phyloP scores from a whole-genome alignment of 2,329 filamentous ascomycete genomes.

The Hortaea sp. region DNA sequence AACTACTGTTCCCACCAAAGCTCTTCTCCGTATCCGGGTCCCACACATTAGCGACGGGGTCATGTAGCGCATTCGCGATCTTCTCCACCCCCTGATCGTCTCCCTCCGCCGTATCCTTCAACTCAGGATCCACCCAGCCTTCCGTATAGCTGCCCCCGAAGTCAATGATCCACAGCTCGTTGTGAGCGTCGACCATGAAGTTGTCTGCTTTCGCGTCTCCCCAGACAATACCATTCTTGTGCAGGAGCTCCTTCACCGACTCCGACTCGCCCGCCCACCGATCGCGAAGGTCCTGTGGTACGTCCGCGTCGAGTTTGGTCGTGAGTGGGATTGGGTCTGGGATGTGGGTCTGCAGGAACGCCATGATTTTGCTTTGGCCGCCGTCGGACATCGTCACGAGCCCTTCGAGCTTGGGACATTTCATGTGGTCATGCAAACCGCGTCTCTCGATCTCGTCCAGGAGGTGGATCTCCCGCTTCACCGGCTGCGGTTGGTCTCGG shows the following conservation, averaged over 20 bases:
- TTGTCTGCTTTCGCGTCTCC: constrained; percentile 33
- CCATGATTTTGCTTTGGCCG: constrained; percentile 18
- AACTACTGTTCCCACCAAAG: neutral
- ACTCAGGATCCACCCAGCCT: constrained; percentile 28
- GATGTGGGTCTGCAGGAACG: constrained; percentile 25
- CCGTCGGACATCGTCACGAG: constrained; percentile 15
- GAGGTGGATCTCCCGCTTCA: constrained; percentile 25
- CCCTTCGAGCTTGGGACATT: constrained; percentile 21
- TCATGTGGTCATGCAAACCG: constrained; percentile 18
- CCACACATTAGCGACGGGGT: constrained; percentile 16
- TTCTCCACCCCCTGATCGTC: constrained; percentile 23
- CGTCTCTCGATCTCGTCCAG: constrained; percentile 19
- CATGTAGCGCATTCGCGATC: constrained; percentile 19
- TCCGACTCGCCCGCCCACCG: constrained; percentile 22
- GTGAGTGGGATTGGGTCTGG: constrained; percentile 22
- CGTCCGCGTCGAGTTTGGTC: constrained; percentile 19
- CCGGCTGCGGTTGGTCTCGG: constrained; percentile 17
- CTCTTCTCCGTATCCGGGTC: constrained; percentile 8
- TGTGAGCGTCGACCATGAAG: constrained; percentile 28
- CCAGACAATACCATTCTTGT: constrained; percentile 27
- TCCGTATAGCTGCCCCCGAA: constrained; percentile 30
- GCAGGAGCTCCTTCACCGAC: constrained; percentile 20
- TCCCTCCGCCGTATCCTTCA: constrained; percentile 26
- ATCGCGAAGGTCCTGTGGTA: constrained; percentile 21
- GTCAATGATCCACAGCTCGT: constrained; percentile 30